Conservation (phyloP, 148 eudicot genomes). For the Diospyros lotus region DNA sequence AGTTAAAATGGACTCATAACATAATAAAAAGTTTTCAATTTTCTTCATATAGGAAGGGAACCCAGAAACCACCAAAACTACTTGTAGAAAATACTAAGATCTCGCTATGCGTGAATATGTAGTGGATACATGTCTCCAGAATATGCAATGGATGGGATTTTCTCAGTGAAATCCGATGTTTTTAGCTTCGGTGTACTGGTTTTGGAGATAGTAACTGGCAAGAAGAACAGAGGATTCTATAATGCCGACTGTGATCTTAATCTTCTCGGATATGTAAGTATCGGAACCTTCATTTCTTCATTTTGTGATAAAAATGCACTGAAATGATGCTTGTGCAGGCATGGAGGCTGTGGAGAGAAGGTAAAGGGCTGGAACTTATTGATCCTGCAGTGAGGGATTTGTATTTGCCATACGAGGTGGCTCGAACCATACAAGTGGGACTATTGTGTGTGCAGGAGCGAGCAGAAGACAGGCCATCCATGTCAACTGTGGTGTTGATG, state of each 20-base stretch:
- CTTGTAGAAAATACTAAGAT: no score
- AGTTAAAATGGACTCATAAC: no score
- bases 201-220: constrained; percentile 8
- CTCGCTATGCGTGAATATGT: no score
- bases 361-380: constrained; percentile 9
- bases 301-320: neutral
- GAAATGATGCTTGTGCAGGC: constrained; percentile 20
- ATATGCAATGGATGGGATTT: constrained; percentile 7
- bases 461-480: constrained; percentile 24
- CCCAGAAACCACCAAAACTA: no score
- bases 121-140: constrained; percentile 17
- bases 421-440: constrained; percentile 28
- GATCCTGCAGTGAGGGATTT: constrained; percentile 19
- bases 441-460: constrained; percentile 25
- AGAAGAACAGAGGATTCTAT: constrained; percentile 9
- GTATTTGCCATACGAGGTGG: constrained; percentile 4
- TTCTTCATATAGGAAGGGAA: no score
- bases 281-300: neutral
- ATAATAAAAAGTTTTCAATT: no score
- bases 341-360: constrained; percentile 35
- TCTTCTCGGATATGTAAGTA: constrained; percentile 15
- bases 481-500: constrained; percentile 16
- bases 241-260: constrained; percentile 9
- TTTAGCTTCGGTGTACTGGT: constrained; percentile 17
- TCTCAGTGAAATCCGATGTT: constrained; percentile 11